Evolutionary conservation across 2,329 filamentous ascomycete species (phyloP).

Genomic region (Septoria linicola): DNA sequence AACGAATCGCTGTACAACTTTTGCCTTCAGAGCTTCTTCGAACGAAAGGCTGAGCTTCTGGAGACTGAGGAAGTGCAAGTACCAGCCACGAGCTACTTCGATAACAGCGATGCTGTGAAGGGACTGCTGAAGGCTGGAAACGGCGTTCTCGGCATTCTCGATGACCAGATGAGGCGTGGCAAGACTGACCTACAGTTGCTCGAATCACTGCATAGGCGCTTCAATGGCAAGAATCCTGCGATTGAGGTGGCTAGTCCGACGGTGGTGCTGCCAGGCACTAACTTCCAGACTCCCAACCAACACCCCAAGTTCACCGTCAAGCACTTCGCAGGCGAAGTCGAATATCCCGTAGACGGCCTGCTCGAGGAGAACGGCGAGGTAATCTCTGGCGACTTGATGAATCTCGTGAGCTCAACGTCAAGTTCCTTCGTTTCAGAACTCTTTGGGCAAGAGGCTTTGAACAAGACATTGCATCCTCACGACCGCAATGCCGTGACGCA

Average conservation of each 20-base stretch:
- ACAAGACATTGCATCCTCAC: constrained; percentile 88
- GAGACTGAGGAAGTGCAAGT: constrained; percentile 92
- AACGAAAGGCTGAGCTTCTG: constrained; percentile 86
- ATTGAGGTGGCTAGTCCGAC: constrained; percentile 76
- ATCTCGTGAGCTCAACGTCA: constrained; percentile 82
- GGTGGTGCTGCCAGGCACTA: constrained; percentile 78
- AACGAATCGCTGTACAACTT: constrained; percentile 91
- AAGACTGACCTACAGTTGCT: constrained; percentile 86
- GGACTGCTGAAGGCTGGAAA: constrained; percentile 90
- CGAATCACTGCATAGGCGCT: constrained; percentile 86
- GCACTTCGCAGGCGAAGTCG: constrained; percentile 95
- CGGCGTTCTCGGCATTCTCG: constrained; percentile 87
- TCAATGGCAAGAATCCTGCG: constrained; percentile 89
- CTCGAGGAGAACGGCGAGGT: constrained; percentile 95
- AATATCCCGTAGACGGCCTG: constrained; percentile 82
- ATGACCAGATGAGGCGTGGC: constrained; percentile 90
- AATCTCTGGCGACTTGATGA: constrained; percentile 93
- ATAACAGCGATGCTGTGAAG: constrained; percentile 92
- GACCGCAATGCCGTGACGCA: constrained; percentile 91
- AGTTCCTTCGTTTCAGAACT: constrained; percentile 85
- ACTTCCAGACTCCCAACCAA: constrained; percentile 80
- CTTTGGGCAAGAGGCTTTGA: constrained; percentile 92
- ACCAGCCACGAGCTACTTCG: constrained; percentile 91
- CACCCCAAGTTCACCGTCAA: constrained; percentile 83
- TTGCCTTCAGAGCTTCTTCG: constrained; percentile 92